Evolutionary conservation across 1,139 yeast species (phyloP).

Genomic region (Protomyces lactucae-debilis): DNA sequence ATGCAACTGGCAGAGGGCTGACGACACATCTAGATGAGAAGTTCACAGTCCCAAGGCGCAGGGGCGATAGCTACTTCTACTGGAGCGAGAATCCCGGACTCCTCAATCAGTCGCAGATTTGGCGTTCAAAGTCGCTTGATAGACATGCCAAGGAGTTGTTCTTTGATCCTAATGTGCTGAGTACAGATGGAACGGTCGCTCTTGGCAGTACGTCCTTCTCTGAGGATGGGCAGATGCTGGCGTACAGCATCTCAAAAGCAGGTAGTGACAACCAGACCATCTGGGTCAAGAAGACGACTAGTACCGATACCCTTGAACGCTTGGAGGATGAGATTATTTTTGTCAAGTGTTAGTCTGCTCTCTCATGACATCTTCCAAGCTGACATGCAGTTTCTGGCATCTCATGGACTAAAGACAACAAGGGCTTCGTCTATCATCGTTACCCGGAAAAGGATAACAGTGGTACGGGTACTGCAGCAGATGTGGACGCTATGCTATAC

Average conservation of each 20-base stretch:
- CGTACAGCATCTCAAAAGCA: slow-evolving; percentile 16
- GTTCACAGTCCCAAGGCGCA: slow-evolving; percentile 11
- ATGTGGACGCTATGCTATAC: slow-evolving; percentile 12
- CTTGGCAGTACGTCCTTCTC: slow-evolving; percentile 13
- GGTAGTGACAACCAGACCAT: slow-evolving; percentile 21
- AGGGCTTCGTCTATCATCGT: slow-evolving; percentile 22
- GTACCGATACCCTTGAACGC: slow-evolving; percentile 4
- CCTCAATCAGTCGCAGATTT: slow-evolving; percentile 21
- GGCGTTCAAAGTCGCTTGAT: slow-evolving; percentile 19
- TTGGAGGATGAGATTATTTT: slow-evolving; percentile 8
- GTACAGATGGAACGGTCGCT: slow-evolving; percentile 21
- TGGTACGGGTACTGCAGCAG: slow-evolving; percentile 18
- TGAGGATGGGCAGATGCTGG: slow-evolving; percentile 12
- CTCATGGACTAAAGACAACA: slow-evolving; percentile 21
- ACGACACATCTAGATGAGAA: not conserved
- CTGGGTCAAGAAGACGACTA: slow-evolving; percentile 13
- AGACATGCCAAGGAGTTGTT: slow-evolving; percentile 14
- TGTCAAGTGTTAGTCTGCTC: slow-evolving; percentile 2
- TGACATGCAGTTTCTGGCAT: slow-evolving; percentile 7
- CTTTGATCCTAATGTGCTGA: slow-evolving; percentile 20
- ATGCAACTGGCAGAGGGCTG: not conserved
- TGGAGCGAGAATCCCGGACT: slow-evolving; percentile 22
- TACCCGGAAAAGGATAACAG: slow-evolving; percentile 23
- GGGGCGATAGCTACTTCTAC: slow-evolving; percentile 16
- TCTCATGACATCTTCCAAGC: not conserved